Conservation (phyloP, 148 eudicot genomes). For the Vaccinium myrtillus region DNA sequence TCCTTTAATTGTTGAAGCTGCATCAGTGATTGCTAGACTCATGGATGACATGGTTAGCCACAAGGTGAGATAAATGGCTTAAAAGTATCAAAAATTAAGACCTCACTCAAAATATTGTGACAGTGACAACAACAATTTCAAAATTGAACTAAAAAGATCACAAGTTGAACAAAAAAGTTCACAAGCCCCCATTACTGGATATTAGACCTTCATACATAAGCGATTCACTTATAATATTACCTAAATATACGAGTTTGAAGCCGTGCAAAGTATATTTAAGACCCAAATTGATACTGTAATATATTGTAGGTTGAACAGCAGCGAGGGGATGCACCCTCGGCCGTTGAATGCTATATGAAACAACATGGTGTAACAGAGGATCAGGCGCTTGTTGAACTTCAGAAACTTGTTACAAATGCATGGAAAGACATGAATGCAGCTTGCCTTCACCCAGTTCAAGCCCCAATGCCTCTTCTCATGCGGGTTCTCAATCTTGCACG, state of each 20-base stretch:
- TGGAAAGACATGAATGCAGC: conserved; percentile 45
- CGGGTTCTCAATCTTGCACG: conserved; percentile 37
- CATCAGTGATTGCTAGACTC: conserved; percentile 27
- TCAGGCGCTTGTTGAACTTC: conserved; percentile 23
- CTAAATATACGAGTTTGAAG: too few species aligned
- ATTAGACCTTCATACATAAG: too few species aligned
- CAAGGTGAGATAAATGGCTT: conserved; percentile 23
- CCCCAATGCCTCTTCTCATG: conserved; percentile 32
- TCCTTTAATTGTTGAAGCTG: conserved; percentile 30
- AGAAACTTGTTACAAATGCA: conserved; percentile 19
- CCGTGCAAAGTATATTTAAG: too few species aligned
- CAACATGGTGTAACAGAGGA: conserved; percentile 29
- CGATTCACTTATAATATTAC: too few species aligned
- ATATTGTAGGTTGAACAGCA: not conserved
- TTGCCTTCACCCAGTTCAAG: conserved; percentile 25
- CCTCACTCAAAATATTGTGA: not conserved
- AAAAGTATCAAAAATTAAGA: not conserved
- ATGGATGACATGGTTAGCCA: conserved; percentile 40
- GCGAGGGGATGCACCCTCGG: conserved; percentile 11
- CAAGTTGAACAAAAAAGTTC: too few species aligned
- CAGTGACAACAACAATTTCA: too few species aligned
- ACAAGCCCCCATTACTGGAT: too few species aligned
- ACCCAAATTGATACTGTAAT: too few species aligned
- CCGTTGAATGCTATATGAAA: conserved; percentile 40
- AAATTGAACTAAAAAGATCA: too few species aligned